These are phyloP conservation scores for Plectranthus barbatus DNA, from an alignment of 257 asterid genomes.

Conservation along the genomic window DNA sequence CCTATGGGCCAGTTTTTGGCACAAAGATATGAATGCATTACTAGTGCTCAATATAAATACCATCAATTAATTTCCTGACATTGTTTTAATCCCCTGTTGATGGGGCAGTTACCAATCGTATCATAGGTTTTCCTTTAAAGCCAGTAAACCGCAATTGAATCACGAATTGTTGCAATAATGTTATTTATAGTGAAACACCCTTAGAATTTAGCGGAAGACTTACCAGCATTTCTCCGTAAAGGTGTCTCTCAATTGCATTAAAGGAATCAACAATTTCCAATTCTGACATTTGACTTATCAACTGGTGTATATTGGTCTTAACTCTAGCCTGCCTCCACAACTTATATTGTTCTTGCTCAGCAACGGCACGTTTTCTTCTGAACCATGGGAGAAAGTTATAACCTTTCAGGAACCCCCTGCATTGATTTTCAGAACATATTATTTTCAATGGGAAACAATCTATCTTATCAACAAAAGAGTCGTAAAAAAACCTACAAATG, in stretches of 20 bases:
- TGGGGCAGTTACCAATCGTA: constrained; percentile 9
- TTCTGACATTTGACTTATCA: constrained; percentile 68
- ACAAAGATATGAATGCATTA: not conserved
- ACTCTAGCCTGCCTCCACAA: constrained; percentile 89
- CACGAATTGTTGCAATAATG: no score
- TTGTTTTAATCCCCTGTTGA: not conserved
- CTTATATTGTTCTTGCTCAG: constrained; percentile 85
- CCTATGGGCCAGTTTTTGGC: not conserved
- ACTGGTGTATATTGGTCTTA: constrained; percentile 56
- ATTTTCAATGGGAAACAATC: constrained; percentile 8
- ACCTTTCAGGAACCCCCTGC: constrained; percentile 87
- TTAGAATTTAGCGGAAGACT: constrained; percentile 1
- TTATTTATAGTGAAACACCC: no score
- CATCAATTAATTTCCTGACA: constrained; percentile 3
- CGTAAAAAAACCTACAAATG: constrained; percentile 1
- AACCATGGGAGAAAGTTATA: constrained; percentile 91
- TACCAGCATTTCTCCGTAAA: constrained; percentile 78
- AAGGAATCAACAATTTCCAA: constrained; percentile 78
- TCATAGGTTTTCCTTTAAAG: no score
- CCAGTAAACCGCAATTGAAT: no score
- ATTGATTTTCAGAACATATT: constrained; percentile 17
- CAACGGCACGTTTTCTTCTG: constrained; percentile 84
- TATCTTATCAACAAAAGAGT: constrained; percentile 1
- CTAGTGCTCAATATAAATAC: not conserved
- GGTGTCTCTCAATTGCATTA: constrained; percentile 79